Evolutionary conservation across 2,329 filamentous ascomycete genomes (phyloP).

Genomic region (Fusarium ramigenum): DNA sequence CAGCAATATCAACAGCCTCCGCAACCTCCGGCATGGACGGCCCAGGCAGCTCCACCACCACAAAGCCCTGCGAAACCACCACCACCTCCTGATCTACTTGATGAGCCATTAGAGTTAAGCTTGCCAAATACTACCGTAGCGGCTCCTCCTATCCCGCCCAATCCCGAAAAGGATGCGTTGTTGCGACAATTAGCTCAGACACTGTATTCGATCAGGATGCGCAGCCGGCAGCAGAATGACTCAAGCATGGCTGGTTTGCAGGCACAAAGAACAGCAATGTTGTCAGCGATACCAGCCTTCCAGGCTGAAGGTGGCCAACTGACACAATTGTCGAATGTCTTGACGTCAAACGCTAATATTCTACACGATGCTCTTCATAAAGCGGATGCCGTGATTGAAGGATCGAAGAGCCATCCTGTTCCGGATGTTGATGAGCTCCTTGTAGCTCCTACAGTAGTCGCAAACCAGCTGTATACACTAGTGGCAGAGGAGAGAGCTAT

Average conservation of each 20-base stretch:
- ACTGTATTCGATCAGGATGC: constrained; percentile 74
- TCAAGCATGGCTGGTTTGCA: constrained; percentile 78
- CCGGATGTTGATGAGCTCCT: constrained; percentile 90
- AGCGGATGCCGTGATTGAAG: constrained; percentile 80
- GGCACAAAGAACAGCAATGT: constrained; percentile 82
- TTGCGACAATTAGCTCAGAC: constrained; percentile 78
- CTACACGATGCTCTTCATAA: constrained; percentile 79
- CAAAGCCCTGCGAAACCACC: constrained; percentile 40
- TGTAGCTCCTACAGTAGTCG: constrained; percentile 92
- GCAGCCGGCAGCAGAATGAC: constrained; percentile 75
- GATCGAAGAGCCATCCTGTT: constrained; percentile 72
- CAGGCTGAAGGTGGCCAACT: constrained; percentile 79
- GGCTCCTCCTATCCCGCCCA: constrained; percentile 89
- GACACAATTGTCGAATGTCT: constrained; percentile 72
- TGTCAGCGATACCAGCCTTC: constrained; percentile 72
- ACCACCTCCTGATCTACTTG: constrained; percentile 62
- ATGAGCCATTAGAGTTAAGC: constrained; percentile 63
- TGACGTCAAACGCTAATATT: constrained; percentile 81
- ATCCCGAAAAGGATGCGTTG: constrained; percentile 93
- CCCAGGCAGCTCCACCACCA: constrained; percentile 35
- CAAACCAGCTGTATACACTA: constrained; percentile 88
- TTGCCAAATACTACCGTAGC: constrained; percentile 63
- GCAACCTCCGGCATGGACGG: constrained; percentile 40
- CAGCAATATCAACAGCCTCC: constrained; percentile 35
- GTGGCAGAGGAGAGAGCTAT: constrained; percentile 90